phyloP scores from a whole-genome alignment of 129 eudicot species.

The Sambucus nigra region DNA sequence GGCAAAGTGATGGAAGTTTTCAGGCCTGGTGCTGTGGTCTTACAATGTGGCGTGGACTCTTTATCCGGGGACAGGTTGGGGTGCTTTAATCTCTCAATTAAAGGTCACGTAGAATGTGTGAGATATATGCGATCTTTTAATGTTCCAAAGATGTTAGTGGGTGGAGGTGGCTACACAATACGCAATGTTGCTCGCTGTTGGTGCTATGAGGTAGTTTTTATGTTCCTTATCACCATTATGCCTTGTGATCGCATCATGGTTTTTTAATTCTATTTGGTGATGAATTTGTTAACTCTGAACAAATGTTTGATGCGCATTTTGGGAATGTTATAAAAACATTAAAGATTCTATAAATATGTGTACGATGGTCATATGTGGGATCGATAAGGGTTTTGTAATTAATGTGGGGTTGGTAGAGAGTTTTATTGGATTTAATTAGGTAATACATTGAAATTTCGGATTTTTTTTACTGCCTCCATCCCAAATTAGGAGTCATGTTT shows the following conservation, averaged over 20 bases:
- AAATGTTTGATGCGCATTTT: neutral
- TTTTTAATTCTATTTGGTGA: neutral
- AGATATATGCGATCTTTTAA: conserved; percentile 93
- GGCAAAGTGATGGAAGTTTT: conserved; percentile 95
- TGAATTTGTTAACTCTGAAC: neutral
- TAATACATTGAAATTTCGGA: too few relatives aligned
- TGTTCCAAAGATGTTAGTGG: conserved; percentile 79
- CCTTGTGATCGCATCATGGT: neutral
- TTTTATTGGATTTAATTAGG: neutral
- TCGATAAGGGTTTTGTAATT: neutral
- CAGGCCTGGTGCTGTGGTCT: conserved; percentile 89
- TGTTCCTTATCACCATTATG: neutral
- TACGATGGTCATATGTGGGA: neutral
- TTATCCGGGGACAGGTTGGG: conserved; percentile 92
- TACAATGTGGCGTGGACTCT: conserved; percentile 98
- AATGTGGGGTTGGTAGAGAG: neutral
- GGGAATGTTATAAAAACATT: neutral
- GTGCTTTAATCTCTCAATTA: conserved; percentile 87
- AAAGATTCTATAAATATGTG: too few relatives aligned
- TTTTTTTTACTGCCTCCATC: too few relatives aligned
- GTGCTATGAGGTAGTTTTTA: conserved; percentile 78
- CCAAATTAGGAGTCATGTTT: too few relatives aligned
- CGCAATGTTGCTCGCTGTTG: conserved; percentile 98
- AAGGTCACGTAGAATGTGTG: conserved; percentile 97
- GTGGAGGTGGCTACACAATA: conserved; percentile 97